phyloP scores from a whole-genome alignment of 345 rosid genomes.

The Hevea brasiliensis region DNA sequence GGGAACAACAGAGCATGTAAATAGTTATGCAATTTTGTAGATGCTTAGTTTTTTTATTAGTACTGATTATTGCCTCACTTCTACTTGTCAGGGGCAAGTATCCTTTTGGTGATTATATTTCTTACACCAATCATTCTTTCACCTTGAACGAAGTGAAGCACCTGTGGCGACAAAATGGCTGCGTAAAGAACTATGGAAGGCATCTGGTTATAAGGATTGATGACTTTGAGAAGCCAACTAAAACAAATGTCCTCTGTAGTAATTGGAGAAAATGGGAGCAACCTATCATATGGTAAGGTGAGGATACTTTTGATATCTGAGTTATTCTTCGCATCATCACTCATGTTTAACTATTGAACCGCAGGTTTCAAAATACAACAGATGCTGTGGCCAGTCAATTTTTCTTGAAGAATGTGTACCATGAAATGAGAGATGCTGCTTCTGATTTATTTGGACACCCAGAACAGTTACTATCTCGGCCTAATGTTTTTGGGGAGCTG shows the following conservation, averaged over 20 bases:
- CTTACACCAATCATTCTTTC: constrained; percentile 69
- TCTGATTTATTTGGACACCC: constrained; percentile 65
- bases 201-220: constrained; percentile 82
- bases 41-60: not conserved
- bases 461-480: constrained; percentile 51
- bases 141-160: constrained; percentile 84
- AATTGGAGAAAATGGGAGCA: constrained; percentile 90
- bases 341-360: constrained; percentile 16
- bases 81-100: constrained; percentile 64
- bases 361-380: constrained; percentile 95
- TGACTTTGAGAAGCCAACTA: constrained; percentile 86
- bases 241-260: constrained; percentile 76
- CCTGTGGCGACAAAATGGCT: constrained; percentile 81
- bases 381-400: constrained; percentile 94
- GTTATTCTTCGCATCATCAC: constrained; percentile 7
- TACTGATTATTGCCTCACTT: constrained; percentile 10
- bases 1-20: not conserved
- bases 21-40: not conserved
- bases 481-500: constrained; percentile 91
- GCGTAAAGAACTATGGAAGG: constrained; percentile 56
- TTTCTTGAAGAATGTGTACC: constrained; percentile 83
- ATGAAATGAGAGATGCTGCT: constrained; percentile 76
- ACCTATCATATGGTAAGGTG: constrained; percentile 80
- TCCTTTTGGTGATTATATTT: constrained; percentile 89
- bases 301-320: constrained; percentile 4